Base-by-base conservation (phyloP, 306 rosid genomes). In the Hippophae gyantsensis region DNA sequence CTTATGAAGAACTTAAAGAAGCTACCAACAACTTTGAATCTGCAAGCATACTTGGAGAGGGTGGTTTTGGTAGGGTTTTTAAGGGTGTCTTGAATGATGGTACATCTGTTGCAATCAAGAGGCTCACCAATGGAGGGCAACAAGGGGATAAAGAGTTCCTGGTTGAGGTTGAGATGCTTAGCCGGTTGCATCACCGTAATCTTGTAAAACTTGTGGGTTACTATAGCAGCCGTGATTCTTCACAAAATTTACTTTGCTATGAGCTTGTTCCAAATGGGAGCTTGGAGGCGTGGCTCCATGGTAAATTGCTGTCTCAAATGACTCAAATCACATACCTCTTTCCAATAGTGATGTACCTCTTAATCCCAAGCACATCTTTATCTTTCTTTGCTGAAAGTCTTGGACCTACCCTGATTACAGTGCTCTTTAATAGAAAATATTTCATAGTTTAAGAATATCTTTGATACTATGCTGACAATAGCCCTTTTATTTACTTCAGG, bases 201-300 rank as follows among this genome's bases (percentile, higher is more conserved):
- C 97, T 93, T 63, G 95, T 93, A 65, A 93, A 93, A 66, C 79
- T 93, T 65, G 90, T 93, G 61, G 97, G 99, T 53, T 93, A 88
- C 74, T 93, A 82, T 53, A 77, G 94, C 72, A 86, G 60, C 59
- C 89, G 89, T 27, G 95, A 86, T 71, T 78, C 90, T 13, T 84
- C 99, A 60, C 99, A 92, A 64, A 86, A 93, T 78, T 81, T 86
- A 52, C 86, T 93, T 62, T 93, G 99, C 85, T 93, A 88, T 63
- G 99, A 93, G 73, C 99, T 93, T 79, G 90, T 93, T 47, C 78
- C 97, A 26, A 93, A 93, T 84, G 99, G 99, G 74, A 88, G 97
- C 80, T 84, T 93, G 82, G 97, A 93, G 71, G 85, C 97, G 51
- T 88, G 99, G 99, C 97, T 93, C 58, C 99, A 93, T 76, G 99